A percentile compares a stretch with the other conserved stretches of the same genome.
Evolutionary conservation across 176 grass and related monocot genomes (phyloP).

Genomic region (Sorghum bicolor): Sorghum_bicolor_NCBIv3 NC_012871.2:27802001-27802500

Average conservation of each 20-base stretch:
- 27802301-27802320: constrained; percentile 8
- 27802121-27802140: not conserved
- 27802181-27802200: constrained; percentile 26
- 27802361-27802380: constrained; percentile 49
- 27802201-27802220: not conserved
- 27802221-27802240: not conserved
- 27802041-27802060: not conserved
- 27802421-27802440: constrained; percentile 10
- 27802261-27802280: not conserved
- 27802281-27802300: not conserved
- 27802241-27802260: not conserved
- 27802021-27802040: not conserved
- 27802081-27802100: too few relatives aligned
- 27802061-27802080: not conserved
- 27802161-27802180: not conserved
- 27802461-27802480: constrained; percentile 17
- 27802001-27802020: not conserved
- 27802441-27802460: constrained; percentile 29
- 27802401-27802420: constrained; percentile 1
- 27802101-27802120: too few relatives aligned
- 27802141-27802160: not conserved
- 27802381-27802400: constrained; percentile 25
- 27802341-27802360: constrained; percentile 3
- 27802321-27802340: constrained; percentile 32
- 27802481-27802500: not conserved